phyloP scores from a whole-genome alignment of 1,139 yeast genomes.

The Zhuliangozyma parablackwelliae region DNA sequence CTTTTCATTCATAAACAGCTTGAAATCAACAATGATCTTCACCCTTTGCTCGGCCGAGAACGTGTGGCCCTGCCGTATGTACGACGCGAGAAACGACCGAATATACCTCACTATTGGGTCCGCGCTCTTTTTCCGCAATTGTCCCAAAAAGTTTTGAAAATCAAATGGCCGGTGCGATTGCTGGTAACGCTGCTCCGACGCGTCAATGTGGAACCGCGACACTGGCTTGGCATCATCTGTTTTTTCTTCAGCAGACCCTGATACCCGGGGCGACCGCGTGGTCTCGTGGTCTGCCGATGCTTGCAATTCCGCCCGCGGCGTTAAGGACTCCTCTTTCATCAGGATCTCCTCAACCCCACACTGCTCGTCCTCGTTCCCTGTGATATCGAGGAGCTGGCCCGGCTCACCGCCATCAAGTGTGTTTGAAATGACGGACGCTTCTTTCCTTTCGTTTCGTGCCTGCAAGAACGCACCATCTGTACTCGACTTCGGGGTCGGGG shows the following conservation, averaged over 20 bases:
- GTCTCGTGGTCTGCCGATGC: too few species aligned
- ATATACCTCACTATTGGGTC: conserved; percentile 88
- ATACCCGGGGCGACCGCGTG: too few species aligned
- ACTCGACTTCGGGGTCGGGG: too few species aligned
- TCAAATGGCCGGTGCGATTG: conserved; percentile 61
- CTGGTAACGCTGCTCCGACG: conserved; percentile 27
- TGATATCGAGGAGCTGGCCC: not conserved
- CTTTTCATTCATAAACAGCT: conserved; percentile 63
- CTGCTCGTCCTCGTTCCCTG: conserved; percentile 1
- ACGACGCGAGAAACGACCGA: conserved; percentile 73
- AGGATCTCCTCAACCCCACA: conserved; percentile 2
- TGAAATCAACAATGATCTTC: conserved; percentile 71
- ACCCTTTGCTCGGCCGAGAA: conserved; percentile 78
- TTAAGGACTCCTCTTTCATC: not conserved
- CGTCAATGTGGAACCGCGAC: conserved; percentile 4
- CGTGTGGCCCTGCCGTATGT: conserved; percentile 52
- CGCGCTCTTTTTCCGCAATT: conserved; percentile 69
- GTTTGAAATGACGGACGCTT: too few species aligned
- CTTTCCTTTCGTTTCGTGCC: too few species aligned
- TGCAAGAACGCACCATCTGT: too few species aligned
- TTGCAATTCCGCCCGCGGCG: too few species aligned
- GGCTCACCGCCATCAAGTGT: too few species aligned
- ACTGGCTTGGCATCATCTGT: not conserved
- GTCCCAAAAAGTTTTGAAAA: conserved; percentile 73
- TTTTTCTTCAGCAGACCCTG: too few species aligned